Evolutionary conservation across 306 rosid species (phyloP), one percentile per base, ranked within the genome.

Genomic region (Boehmeria nivea): DNA sequence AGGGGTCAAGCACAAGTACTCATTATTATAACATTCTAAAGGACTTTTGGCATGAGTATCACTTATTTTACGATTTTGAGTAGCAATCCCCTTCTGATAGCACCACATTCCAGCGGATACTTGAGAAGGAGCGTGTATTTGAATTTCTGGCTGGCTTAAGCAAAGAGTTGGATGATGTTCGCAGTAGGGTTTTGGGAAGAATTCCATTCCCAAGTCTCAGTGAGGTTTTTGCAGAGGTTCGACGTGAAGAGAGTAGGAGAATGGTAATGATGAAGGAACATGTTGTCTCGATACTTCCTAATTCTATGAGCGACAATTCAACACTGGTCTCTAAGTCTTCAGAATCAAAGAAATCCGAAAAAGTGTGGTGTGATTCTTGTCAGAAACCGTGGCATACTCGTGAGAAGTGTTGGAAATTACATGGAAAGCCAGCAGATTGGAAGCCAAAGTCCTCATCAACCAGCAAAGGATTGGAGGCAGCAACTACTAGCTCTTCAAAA

Each of bases 161-260:
- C 13, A 38, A 67, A 28, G 58, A 42, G 9, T 37, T 37, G 2
- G 50, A 60, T 43, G 54, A 59, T 40, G 67, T 44, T 11, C 12
- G 57, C 6, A 24, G 57, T 3, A 17, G 43, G 4, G 31, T 54
- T 1, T 3, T 43, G 33, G 34, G 67, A 1, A 31, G 22, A 0
- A 37, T 59, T 15, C 57, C 63, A 3, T 23, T 36, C 0, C 61
- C 60, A 3, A 67, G 15, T 25, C 25, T 42, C 28, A 3, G 46
- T 22, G 60, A 51, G 25, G 20, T n/a, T 3, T 58, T 49, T 40
- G 14, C 47, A n/a, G 20, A 43, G 16, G 55, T 60, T 2, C 42
- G 38, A 13, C 19, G 2, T 1, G 57, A 61, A 47, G 57, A 61
- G 38, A 61, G 68, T 43, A 23, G 50, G 33, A 60, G 42, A 36